Conservation (phyloP, 140 eudicot species). For the Senecio squalidus region DNA sequence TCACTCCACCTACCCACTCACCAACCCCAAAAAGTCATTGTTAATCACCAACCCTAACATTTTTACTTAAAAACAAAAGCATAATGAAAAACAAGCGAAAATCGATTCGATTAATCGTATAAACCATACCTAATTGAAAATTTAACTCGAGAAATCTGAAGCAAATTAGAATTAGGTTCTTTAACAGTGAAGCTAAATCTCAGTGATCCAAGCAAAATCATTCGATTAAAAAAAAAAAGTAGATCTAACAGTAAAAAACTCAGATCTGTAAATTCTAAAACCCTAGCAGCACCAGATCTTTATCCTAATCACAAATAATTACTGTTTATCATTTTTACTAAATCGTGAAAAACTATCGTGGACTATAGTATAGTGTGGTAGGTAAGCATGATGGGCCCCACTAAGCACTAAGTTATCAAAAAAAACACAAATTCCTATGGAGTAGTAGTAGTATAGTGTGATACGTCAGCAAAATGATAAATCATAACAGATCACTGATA, state of each 20-base stretch:
- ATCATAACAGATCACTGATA: conserved; percentile 15
- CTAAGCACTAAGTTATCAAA: background rate
- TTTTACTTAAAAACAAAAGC: background rate
- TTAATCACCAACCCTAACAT: conserved; percentile 17
- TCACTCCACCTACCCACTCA: conserved; percentile 9
- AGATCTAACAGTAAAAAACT: background rate
- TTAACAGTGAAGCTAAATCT: conserved; percentile 25
- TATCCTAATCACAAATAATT: background rate
- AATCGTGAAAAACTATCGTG: background rate
- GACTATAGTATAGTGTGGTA: background rate
- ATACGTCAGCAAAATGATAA: conserved; percentile 5
- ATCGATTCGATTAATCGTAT: background rate
- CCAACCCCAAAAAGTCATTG: conserved; percentile 1
- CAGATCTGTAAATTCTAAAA: conserved; percentile 20
- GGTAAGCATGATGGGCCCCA: conserved; percentile 6
- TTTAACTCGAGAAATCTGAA: conserved; percentile 13
- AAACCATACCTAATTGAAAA: conserved; percentile 24
- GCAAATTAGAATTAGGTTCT: conserved; percentile 3
- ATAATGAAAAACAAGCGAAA: background rate
- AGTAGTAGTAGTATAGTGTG: conserved; percentile 8
- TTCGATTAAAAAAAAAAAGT: background rate
- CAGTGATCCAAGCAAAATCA: conserved; percentile 17
- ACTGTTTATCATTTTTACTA: background rate
- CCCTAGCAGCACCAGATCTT: conserved; percentile 29
- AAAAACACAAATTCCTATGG: conserved; percentile 7